phyloP scores from a whole-genome alignment of 2,329 filamentous ascomycete species.

The Colletotrichum falcatum region DNA sequence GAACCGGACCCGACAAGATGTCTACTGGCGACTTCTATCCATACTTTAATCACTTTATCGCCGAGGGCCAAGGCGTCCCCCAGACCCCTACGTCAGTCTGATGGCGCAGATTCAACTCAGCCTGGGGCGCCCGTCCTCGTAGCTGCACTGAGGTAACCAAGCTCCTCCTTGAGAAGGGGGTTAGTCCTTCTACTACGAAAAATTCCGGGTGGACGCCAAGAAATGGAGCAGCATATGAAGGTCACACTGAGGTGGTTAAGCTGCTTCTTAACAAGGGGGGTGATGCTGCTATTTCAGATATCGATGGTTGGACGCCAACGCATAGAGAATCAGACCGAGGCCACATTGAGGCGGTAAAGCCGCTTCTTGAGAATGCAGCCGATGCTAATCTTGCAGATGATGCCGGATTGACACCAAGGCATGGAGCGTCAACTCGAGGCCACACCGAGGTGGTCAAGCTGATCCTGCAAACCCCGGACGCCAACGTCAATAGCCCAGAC shows the following conservation, averaged over 20 bases:
- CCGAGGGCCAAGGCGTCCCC: neutral
- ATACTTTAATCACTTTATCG: neutral
- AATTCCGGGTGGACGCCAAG: too few species aligned
- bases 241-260: neutral
- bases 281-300: neutral
- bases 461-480: neutral
- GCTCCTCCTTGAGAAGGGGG: too few species aligned
- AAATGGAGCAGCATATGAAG: neutral
- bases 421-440: rapidly evolving
- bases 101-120: neutral
- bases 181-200: too few species aligned
- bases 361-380: neutral
- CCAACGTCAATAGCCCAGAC: neutral
- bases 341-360: neutral
- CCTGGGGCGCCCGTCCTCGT: neutral
- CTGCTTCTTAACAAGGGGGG: neutral
- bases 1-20: neutral
- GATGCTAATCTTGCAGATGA: neutral
- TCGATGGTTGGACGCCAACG: neutral
- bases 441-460: neutral
- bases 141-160: neutral
- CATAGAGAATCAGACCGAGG: neutral
- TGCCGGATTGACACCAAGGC: neutral
- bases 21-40: neutral
- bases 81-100: neutral